Percentiles rank a stretch among this genome's conserved stretches.
Evolutionary conservation across 1,284 basidiomycete genomes (phyloP).

Genomic region (Ganoderma meredithae): DNA sequence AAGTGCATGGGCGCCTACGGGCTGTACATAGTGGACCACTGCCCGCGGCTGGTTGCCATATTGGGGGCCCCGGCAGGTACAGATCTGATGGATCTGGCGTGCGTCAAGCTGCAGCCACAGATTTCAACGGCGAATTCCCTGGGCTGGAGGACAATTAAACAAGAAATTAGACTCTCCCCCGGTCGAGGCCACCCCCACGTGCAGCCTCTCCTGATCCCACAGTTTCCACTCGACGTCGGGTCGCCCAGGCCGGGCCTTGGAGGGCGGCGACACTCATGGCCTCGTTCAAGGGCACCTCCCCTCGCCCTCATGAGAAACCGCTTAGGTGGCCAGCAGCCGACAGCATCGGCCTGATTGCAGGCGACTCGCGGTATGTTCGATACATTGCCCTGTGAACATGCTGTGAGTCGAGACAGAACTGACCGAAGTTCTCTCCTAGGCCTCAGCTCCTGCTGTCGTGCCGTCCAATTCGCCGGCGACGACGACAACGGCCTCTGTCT

Average conservation of each 20-base stretch:
- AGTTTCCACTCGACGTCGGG: constrained; percentile 1
- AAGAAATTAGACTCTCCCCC: constrained; percentile 22
- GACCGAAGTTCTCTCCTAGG: constrained; percentile 9
- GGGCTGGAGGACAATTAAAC: constrained; percentile 7
- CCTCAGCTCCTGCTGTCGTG: constrained; percentile 17
- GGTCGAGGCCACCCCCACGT: constrained; percentile 10
- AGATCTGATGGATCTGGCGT: constrained; percentile 22
- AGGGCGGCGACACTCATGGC: neutral
- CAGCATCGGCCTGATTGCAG: constrained; percentile 16
- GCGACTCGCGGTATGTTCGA: constrained; percentile 22
- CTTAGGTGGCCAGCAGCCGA: constrained; percentile 12
- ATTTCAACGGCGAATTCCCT: neutral
- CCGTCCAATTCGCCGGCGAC: constrained; percentile 6
- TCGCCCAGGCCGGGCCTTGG: neutral
- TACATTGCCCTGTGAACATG: constrained; percentile 22
- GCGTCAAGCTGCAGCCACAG: constrained; percentile 6
- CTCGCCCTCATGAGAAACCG: neutral
- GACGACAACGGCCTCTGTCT: constrained; percentile 1
- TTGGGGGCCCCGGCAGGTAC: constrained; percentile 13
- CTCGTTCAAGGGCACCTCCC: constrained; percentile 10
- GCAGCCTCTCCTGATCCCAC: neutral
- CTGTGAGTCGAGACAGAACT: constrained; percentile 15
- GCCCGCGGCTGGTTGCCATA: constrained; percentile 15
- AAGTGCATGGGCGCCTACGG: neutral
- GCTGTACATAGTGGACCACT: neutral